Evolutionary conservation across 2,329 filamentous ascomycete species (phyloP), one percentile per base, ranked within the genome.

Genomic region (Fusarium subtropicale): DNA sequence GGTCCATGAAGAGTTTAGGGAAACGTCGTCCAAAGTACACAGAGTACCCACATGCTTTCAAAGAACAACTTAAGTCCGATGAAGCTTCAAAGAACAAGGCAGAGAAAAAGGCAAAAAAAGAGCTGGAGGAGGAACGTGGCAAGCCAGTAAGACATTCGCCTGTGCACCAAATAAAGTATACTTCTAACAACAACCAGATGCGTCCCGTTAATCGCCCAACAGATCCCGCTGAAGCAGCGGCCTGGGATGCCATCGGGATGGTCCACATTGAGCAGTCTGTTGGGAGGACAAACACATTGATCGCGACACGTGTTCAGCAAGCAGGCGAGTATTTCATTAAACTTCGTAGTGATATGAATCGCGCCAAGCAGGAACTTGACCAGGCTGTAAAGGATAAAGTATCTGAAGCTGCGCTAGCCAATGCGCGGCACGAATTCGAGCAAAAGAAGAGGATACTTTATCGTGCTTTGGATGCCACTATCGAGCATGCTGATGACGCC

Each of bases 231-330:
- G 84, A 83, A 59, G 85, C 82, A 26, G 83, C 84, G 26, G 81
- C 80, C 5, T 88, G 86, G 85, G 86, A 88, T 71, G 79, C 82
- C 1, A 81, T 85, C 64, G 84, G 84, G 20, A 81, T 85, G 47
- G 81, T 87, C 16, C 75, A 84, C 56, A 76, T 87, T 60, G 82
- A 85, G n/a, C 75, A 79, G 36, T 71, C 77, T 62, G 77, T 80
- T 73, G 74, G 74, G 38, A 75, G 78, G 65, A 79, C 77, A 2
- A 82, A 77, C 28, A 71, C 77, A 13, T 66, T 81, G 11, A 83
- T 85, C 56, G 84, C 84, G 24, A 75, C 76, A 20, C 81, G 82
- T 10, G 85, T 88, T 20, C 84, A 86, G 57, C 80, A 82, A 33
- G 85, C 85, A 42, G 84, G 84, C 28, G 83, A 85, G 36, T 80